A percentile compares a stretch with the other conserved stretches of the same genome.
Conservation (phyloP, 495 filamentous ascomycete species). For the Ramalina intermedia region DNA sequence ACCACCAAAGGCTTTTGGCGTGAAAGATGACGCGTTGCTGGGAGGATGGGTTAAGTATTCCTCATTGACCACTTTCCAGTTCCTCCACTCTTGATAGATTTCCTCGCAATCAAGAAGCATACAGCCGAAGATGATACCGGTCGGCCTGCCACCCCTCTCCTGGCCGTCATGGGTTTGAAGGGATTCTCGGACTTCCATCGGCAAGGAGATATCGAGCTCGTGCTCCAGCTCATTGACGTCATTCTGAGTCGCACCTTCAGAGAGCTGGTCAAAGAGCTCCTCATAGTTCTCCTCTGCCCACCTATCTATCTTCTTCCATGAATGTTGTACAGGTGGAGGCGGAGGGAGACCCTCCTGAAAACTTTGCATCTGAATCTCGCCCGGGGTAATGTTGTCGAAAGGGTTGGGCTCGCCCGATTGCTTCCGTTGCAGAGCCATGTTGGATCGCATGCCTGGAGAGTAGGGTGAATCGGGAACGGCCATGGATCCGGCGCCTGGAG, state of each 20-base stretch:
- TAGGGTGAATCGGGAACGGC: slow-evolving; percentile 52
- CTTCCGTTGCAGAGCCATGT: slow-evolving; percentile 41
- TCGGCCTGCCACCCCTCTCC: slow-evolving; percentile 81
- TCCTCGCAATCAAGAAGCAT: slow-evolving; percentile 99
- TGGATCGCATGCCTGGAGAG: slow-evolving; percentile 77
- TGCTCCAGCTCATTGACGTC: slow-evolving; percentile 96
- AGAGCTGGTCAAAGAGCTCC: slow-evolving; percentile 84
- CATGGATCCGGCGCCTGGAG: slow-evolving; percentile 23
- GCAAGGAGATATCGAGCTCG: slow-evolving; percentile 86
- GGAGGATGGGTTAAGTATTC: slow-evolving; percentile 57
- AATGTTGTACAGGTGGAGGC: slow-evolving; percentile 71
- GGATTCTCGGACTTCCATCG: slow-evolving; percentile 86
- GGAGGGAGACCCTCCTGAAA: slow-evolving; percentile 87
- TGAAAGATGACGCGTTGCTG: slow-evolving; percentile 39
- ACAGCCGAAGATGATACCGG: slow-evolving; percentile 79
- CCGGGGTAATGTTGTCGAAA: slow-evolving; percentile 50
- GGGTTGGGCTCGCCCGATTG: slow-evolving; percentile 41
- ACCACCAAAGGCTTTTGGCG: slow-evolving; percentile 54
- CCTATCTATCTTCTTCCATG: slow-evolving; percentile 83
- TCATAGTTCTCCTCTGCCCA: slow-evolving; percentile 94
- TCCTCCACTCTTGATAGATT: slow-evolving; percentile 93
- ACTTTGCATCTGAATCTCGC: slow-evolving; percentile 92
- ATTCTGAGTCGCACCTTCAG: slow-evolving; percentile 81
- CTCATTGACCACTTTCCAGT: slow-evolving; percentile 85
- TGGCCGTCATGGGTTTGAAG: slow-evolving; percentile 86